Evolutionary conservation across 345 rosid species (phyloP).

Genomic region (Raphanus sativus): DNA sequence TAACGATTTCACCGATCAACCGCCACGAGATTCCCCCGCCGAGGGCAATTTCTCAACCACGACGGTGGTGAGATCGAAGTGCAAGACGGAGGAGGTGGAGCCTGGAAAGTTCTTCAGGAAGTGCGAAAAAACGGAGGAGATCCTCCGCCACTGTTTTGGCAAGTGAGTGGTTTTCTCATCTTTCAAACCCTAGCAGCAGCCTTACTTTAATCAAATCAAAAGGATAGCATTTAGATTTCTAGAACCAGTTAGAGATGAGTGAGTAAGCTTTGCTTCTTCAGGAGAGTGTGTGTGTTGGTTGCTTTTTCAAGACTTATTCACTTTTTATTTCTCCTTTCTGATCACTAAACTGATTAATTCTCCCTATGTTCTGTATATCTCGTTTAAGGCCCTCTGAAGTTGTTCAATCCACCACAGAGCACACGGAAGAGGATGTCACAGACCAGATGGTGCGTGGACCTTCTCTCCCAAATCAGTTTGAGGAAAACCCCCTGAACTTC

Average conservation of each 20-base stretch:
- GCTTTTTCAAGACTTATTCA: too few species aligned
- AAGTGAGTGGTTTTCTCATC: constrained; percentile 41
- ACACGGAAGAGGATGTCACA: constrained; percentile 74
- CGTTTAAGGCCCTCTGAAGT: constrained; percentile 65
- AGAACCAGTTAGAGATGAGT: too few species aligned
- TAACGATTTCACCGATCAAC: constrained; percentile 11
- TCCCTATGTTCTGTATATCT: constrained; percentile 13
- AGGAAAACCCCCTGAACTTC: constrained; percentile 50
- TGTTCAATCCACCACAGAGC: constrained; percentile 69
- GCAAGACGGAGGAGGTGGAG: constrained; percentile 90
- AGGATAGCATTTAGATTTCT: too few species aligned
- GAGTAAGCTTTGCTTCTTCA: too few species aligned
- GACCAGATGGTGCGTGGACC: constrained; percentile 48
- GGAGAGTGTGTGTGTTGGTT: too few species aligned
- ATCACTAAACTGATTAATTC: not conserved
- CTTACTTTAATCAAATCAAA: too few species aligned
- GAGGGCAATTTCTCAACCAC: constrained; percentile 56
- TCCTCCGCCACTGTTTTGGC: constrained; percentile 71
- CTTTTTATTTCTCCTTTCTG: not conserved
- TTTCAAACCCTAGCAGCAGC: too few species aligned
- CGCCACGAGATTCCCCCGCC: constrained; percentile 13
- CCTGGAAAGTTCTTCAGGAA: constrained; percentile 75
- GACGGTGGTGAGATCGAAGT: constrained; percentile 61
- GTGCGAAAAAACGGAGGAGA: constrained; percentile 83
- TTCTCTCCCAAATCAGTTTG: constrained; percentile 30